Evolutionary conservation across 2,329 filamentous ascomycete species (phyloP), one percentile per base, ranked within the genome.

Genomic region (Sporothrix mexicana): DNA sequence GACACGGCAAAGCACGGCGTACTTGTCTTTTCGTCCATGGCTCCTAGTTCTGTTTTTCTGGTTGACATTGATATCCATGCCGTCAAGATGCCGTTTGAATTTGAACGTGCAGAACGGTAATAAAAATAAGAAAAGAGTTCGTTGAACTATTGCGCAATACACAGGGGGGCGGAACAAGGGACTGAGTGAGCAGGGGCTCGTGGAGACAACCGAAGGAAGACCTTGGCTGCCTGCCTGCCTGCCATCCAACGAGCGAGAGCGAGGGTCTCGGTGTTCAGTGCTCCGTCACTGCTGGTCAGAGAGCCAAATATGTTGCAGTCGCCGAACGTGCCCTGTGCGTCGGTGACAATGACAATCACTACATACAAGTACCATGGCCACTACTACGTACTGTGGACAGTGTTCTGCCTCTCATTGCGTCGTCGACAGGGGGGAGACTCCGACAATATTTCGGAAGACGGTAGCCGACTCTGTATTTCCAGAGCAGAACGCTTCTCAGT

Each of bases 91-190:
- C 7, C n/a, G 51, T 8, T 7, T 7, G n/a, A 17, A 17, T 17
- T n/a, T 20, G 4, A 23, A 55, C n/a, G 23, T 8, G n/a, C 20
- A 64, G 45, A n/a, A 23, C 3, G 15, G 15, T n/a, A 20, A 6
- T 9, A 9, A 25, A 6, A 41, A 61, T 10, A 61, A 30, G 3
- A 64, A 62, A 43, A 17, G 3, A 62, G 20, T 45, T 36, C 59
- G 36, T 45, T 62, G 36, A 23, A 45, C n/a, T 20, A 45, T 64
- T 64, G 59, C 59, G 61, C 41, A 45, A 66, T 66, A 17, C 61
- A 7, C 61, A 20, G 41, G 9, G 59, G 61, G 61, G 47, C 20
- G 30, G 30, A 20, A 43, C 57, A 62, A 30, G 57, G 41, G n/a
- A 45, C 20, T 36, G 20, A 23, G 13, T 25, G 20, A 20, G 25